Conservation (phyloP, 495 filamentous ascomycete genomes). For the Lichina pygmaea region DNA sequence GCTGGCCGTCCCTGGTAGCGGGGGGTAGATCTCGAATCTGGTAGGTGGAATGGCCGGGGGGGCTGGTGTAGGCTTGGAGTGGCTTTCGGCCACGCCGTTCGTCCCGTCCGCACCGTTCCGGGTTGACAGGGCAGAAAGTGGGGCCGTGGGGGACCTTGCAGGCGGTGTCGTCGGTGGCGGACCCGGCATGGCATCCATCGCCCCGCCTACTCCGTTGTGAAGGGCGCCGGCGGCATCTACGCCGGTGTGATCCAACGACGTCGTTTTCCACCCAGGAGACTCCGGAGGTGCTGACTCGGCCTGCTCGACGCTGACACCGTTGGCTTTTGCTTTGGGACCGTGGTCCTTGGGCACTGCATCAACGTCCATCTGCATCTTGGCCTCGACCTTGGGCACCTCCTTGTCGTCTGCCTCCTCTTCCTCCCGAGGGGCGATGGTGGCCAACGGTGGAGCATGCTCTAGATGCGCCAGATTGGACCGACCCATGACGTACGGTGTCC, state of each 20-base stretch:
- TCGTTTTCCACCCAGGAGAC: too few relatives aligned
- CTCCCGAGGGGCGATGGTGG: conserved; percentile 64
- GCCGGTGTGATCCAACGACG: too few relatives aligned
- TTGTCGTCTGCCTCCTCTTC: conserved; percentile 36
- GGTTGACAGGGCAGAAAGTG: not conserved
- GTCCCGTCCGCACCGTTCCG: not conserved
- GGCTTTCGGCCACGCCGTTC: not conserved
- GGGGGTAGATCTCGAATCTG: conserved; percentile 68
- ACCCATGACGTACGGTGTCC: conserved; percentile 97
- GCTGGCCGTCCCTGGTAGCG: conserved; percentile 28
- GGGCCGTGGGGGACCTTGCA: not conserved
- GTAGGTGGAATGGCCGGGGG: conserved; percentile 37
- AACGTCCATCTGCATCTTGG: too few relatives aligned
- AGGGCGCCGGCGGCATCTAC: too few relatives aligned
- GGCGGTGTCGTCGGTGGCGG: not conserved
- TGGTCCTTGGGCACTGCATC: conserved; percentile 12
- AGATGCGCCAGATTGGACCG: conserved; percentile 59
- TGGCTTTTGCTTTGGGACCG: conserved; percentile 4
- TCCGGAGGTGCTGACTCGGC: too few relatives aligned
- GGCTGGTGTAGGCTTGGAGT: conserved; percentile 1
- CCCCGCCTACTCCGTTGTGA: too few relatives aligned
- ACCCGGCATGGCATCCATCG: not conserved
- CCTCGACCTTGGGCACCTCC: conserved; percentile 9
- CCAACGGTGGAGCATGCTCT: conserved; percentile 56
- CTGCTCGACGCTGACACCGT: not conserved